A percentile compares a stretch with the other conserved stretches of the same genome.
Conservation (phyloP, 2,329 filamentous ascomycete species). For the Curvularia spicifera region DNA sequence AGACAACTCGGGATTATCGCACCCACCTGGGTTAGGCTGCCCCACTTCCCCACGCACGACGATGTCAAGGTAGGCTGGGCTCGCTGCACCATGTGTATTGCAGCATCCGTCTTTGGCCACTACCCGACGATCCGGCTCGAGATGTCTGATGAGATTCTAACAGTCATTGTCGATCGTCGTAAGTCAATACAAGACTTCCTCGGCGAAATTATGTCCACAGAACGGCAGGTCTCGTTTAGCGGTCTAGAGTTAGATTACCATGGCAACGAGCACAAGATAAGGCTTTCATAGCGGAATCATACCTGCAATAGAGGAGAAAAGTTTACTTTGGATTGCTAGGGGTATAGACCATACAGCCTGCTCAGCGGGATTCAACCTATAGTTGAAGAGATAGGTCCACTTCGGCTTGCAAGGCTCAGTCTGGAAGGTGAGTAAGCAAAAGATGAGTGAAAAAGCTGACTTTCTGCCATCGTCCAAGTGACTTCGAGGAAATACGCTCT, state of each 20-base stretch:
- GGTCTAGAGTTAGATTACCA: too few relatives aligned
- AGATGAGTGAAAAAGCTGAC: background rate
- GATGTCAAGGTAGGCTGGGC: conserved; percentile 7
- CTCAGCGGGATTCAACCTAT: too few relatives aligned
- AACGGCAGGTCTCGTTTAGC: background rate
- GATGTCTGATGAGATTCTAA: background rate
- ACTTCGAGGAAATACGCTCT: background rate
- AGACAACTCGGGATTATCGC: conserved; percentile 14
- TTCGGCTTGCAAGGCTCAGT: too few relatives aligned
- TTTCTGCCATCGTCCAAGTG: background rate
- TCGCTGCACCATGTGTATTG: conserved; percentile 16
- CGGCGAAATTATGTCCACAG: background rate
- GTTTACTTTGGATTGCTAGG: too few relatives aligned
- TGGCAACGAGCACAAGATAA: too few relatives aligned
- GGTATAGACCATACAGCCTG: too few relatives aligned
- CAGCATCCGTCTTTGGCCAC: conserved; percentile 11
- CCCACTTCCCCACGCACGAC: conserved; percentile 19
- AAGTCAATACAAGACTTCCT: background rate
- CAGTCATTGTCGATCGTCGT: background rate
- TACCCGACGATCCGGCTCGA: background rate
- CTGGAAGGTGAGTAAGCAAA: background rate
- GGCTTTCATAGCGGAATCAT: too few relatives aligned
- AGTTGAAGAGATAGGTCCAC: too few relatives aligned
- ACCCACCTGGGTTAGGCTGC: conserved; percentile 11
- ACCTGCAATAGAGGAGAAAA: too few relatives aligned